Evolutionary conservation across 2,329 filamentous ascomycete species (phyloP).

Genomic region (Claviceps sp.): DNA sequence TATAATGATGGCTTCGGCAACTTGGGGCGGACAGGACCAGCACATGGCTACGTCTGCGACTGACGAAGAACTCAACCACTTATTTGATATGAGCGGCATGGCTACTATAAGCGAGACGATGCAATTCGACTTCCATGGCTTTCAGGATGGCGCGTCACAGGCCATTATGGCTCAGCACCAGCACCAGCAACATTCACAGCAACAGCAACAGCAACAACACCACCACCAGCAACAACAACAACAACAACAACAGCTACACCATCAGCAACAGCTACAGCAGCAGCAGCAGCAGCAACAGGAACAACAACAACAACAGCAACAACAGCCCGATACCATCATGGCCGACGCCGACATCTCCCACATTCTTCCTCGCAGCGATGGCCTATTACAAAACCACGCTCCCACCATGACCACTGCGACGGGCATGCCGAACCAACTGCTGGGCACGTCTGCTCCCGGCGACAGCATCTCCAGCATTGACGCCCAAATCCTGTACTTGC

Average conservation of each 20-base stretch:
- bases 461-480: conserved; percentile 47
- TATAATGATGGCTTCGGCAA: conserved; percentile 37
- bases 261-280: conserved; percentile 8
- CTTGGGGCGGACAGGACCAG: conserved; percentile 46
- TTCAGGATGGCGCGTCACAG: conserved; percentile 27
- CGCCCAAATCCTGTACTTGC: conserved; percentile 52
- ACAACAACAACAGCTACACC: not conserved
- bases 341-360: conserved; percentile 16
- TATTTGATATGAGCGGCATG: conserved; percentile 47
- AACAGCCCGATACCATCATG: conserved; percentile 24
- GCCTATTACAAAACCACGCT: conserved; percentile 31
- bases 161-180: conserved; percentile 17
- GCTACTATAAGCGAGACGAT: conserved; percentile 37
- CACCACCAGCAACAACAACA: conserved; percentile 12
- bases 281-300: conserved; percentile 13
- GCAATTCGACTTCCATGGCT: conserved; percentile 47
- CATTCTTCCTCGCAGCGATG: conserved; percentile 17
- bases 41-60: conserved; percentile 30
- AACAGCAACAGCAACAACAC: conserved; percentile 15
- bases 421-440: conserved; percentile 32
- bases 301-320: conserved; percentile 9
- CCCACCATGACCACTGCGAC: conserved; percentile 33
- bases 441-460: conserved; percentile 25
- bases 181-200: conserved; percentile 7
- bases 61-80: conserved; percentile 52